Evolutionary conservation across 2,329 filamentous ascomycete species (phyloP), one percentile per base, ranked within the genome.

Genomic region (Pyrenochaeta sp.): DNA sequence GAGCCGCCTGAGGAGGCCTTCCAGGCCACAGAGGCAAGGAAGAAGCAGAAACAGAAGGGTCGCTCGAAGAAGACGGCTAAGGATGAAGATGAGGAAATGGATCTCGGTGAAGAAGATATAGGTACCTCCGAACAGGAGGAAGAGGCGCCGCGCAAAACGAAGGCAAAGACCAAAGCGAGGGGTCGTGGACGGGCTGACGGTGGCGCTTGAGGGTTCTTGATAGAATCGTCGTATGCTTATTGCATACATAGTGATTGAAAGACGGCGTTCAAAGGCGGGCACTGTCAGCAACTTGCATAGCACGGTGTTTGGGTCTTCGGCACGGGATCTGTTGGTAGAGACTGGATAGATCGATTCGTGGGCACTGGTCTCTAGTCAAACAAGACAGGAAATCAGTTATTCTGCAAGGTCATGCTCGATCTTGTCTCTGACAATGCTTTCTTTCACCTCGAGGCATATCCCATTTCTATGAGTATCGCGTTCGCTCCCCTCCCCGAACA

Each of bases 1-100:
- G 85, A 87, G 71, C 86, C 85, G 27, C 82, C 86, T 0, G 89
- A 92, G 66, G 89, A 91, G 59, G 83, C 84, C 13, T 88, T 88
- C 52, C 64, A 71, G 52, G 76, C 75, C 30, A 79, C 66, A 9
- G 64, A 66, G 19, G 55, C 58, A 5, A 55, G 57, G 22, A 75
- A 75, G 65, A 74, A 73, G 59, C 61, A 65, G 46, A 74, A 67
- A 58, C 55, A 57, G 27, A 64, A 37, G 28, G 30, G 37, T 2
- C 56, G 58, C 9, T 52, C 59, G 12, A 69, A 66, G 36, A 71
- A 67, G 47, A 70, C 68, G 52, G 60, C 51, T 8, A 56, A 64
- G 12, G 62, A 62, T 24, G 64, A 66, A 2, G 62, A 68, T 28
- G 65, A 66, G 37, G 65, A 59, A 15, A 68, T 68, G 62, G 61